Base-by-base conservation (phyloP, 805 yeast genomes). In the Nakazawaea sp. region DNA sequence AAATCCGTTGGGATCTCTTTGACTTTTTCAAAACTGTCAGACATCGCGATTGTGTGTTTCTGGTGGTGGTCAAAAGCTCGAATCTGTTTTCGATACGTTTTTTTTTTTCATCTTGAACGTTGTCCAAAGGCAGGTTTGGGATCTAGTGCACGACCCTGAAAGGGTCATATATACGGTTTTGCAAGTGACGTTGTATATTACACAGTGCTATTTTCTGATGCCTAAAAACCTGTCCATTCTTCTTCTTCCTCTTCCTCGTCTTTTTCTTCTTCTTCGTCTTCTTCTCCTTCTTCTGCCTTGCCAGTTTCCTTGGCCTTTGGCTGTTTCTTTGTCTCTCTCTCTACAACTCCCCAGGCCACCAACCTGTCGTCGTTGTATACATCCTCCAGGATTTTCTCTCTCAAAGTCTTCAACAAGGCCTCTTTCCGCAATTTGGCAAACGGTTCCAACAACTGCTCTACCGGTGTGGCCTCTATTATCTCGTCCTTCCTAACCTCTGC, bases 1-100 rank as follows among this genome's bases (percentile, higher is more conserved):
- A 90, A 87, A 58, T 87, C 96, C 46, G 79, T 72, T 52, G 97
- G 96, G 43, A 85, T 81, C 59, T 89, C 95, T 27, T 87, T 72
- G 42, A 83, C 53, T 59, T 81, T 83, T 59, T 83, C 94, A 54
- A 78, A 68, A 50, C 79, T 79, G 56, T 75, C 80, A 52, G 74
- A 72, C 70, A 64, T 65, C 18, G n/a, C n/a, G 24, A n/a, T n/a
- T n/a, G n/a, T n/a, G n/a, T n/a, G n/a, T n/a, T n/a, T n/a, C n/a
- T n/a, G n/a, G n/a, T n/a, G n/a, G n/a, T n/a, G n/a, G n/a, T n/a
- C n/a, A n/a, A n/a, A n/a, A n/a, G n/a, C n/a, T n/a, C n/a, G n/a
- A n/a, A n/a, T n/a, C n/a, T n/a, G n/a, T n/a, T n/a, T n/a, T n/a
- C n/a, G n/a, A n/a, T n/a, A n/a, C n/a, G n/a, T n/a, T n/a, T n/a